Base-by-base conservation (phyloP, 345 rosid species). In the Turritis glabra region DNA sequence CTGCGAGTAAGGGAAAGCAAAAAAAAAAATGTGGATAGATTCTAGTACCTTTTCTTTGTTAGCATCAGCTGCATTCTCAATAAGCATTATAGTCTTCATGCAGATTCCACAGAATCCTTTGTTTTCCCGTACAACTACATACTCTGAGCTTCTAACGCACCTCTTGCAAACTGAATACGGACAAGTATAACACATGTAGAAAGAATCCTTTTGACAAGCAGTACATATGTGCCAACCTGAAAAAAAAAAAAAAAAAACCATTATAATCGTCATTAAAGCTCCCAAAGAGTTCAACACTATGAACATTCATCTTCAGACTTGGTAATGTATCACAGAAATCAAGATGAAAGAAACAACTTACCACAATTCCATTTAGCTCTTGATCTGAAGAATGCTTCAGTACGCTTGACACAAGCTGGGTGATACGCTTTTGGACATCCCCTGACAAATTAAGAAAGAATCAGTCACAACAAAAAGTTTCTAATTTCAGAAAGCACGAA, bases 401-500 rank as follows among this genome's bases (percentile, higher is more conserved):
- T 96, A 73, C 99, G 85, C 80, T 90, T 95, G 22, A 92, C 89
- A 82, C 98, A 95, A 62, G 94, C 78, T 22, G 96, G 92, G 37
- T 92, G 99, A 73, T 95, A 95, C 0, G 92, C 98, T 82, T 95
- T 95, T 14, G 99, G 98, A 73, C 98, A 95, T 72, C 99, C 97
- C 87, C 99, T 95, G 60, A 66, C 37, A 77, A 18, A 26, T 44
- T 10, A 48, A 76, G 56, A 74, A 51, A 72, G 1, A 7, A 21
- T 30, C 21, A 76, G 47, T 26, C 50, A 75, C 5, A 1, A 19
- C 2, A 47, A 61, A 47, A 61, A 40, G 0, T 63, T 55, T 46
- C 80, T 29, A 69, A 13, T 44, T 63, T 35, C 1, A 37, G 15
- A 43, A 59, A 69, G 21, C 25, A 50, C 9, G 19, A 68, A 60